Base-by-base conservation (phyloP, 495 filamentous ascomycete genomes). In the Penicillium maclennaniae region DNA sequence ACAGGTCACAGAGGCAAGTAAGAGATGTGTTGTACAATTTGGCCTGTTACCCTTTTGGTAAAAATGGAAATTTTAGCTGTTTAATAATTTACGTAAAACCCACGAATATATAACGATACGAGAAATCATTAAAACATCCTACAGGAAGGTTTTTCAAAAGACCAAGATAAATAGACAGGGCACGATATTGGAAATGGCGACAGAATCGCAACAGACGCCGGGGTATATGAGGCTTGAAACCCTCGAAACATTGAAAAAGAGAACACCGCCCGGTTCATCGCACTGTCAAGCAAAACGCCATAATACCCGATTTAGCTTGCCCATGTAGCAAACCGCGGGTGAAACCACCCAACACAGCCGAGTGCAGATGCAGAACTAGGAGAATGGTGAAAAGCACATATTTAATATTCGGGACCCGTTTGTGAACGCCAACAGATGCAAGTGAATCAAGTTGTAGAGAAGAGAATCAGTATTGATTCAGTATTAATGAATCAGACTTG, bases 211-310 rank as follows among this genome's bases (percentile, higher is more conserved):
- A 56, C 36, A 44, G 51, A 62, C 43, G 60, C 52, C 46, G 36
- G 56, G 63, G 62, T 63, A 63, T 67, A 63, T 62, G 59, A 59
- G 53, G 51, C 38, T 25, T 52, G 39, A 31, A 41, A 56, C 45
- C 55, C 54, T 46, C 47, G 23, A 23, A 5, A 5, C 43, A 51
- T 52, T 54, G 43, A 39, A 62, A 53, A 31, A 8, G 10, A 65
- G 51, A 62, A 62, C 55, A 64, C 58, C 61, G 54, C 63, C 51
- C 48, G 54, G 23, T 45, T 53, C 63, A 46, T 56, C 47, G 43
- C 28, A 51, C 55, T 43, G 42, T 62, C 53, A 64, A 59, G 53
- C 45, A 56, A 54, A 53, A 66, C 60, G 63, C 60, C 63, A 43
- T 45, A 52, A 47, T 47, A 37, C 53, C 50, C 3, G 20, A 26